A percentile compares a stretch with the other conserved stretches of the same genome.
Evolutionary conservation across 257 asterid genomes (phyloP).

Genomic region (Haberlea rhodopensis): DNA sequence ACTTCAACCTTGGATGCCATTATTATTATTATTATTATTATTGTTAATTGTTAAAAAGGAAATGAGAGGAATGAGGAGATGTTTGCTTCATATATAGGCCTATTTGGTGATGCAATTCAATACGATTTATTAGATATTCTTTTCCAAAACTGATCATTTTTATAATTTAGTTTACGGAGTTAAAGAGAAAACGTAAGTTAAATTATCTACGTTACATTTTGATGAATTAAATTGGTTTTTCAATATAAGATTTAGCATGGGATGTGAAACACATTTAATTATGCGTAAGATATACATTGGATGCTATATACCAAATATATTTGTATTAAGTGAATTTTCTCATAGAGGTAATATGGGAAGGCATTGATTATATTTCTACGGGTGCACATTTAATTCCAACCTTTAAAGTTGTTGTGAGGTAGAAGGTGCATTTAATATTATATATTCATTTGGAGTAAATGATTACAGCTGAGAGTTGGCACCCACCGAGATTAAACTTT

Average conservation of each 20-base stretch:
- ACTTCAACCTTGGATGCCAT: slow-evolving; percentile 73
- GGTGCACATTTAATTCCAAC: neutral
- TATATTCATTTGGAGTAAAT: too few species aligned
- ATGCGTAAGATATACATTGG: too few species aligned
- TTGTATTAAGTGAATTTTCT: neutral
- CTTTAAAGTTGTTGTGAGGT: too few species aligned
- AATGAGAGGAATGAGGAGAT: slow-evolving; percentile 13
- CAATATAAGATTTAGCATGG: too few species aligned
- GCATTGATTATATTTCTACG: slow-evolving; percentile 10
- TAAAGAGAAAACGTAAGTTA: neutral
- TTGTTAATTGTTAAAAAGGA: neutral
- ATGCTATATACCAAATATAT: too few species aligned
- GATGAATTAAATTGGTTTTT: too few species aligned
- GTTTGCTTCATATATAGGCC: slow-evolving; percentile 21
- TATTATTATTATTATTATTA: neutral
- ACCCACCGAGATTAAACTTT: too few species aligned
- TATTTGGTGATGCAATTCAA: neutral
- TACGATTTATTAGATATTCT: neutral
- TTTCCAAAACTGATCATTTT: neutral
- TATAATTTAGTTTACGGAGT: neutral
- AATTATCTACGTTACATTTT: too few species aligned
- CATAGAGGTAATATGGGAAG: neutral
- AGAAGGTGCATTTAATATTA: too few species aligned
- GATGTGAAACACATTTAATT: too few species aligned
- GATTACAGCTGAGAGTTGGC: too few species aligned